These are phyloP conservation scores for Amoebophrya sp. DNA, from an alignment of 169 alveolate genomes.

Conservation along the genomic window DNA sequence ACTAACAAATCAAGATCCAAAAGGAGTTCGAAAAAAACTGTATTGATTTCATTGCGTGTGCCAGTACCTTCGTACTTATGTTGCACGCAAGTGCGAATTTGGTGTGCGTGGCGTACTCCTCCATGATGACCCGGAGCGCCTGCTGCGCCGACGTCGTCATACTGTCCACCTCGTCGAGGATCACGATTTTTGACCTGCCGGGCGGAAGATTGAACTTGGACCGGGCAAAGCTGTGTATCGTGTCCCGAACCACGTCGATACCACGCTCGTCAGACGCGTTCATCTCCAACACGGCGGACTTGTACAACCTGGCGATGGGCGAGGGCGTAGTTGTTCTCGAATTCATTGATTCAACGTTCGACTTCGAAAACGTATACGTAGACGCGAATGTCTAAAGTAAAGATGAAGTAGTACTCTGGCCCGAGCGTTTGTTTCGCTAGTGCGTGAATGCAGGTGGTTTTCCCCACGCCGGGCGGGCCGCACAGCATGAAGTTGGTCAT, in stretches of 20 bases:
- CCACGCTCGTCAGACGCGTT: constrained; percentile 97
- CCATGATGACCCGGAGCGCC: constrained; percentile 75
- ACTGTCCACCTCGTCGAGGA: constrained; percentile 93
- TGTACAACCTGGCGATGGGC: constrained; percentile 23
- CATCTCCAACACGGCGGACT: constrained; percentile 77
- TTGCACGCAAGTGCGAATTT: constrained; percentile 93
- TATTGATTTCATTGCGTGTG: constrained; percentile 53
- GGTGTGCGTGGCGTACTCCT: constrained; percentile 84
- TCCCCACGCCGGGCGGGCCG: constrained; percentile 98
- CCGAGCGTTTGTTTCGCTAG: neutral
- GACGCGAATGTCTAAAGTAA: too few species aligned
- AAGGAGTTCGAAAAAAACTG: too few species aligned
- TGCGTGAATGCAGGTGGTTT: constrained; percentile 58
- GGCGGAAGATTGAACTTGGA: constrained; percentile 76
- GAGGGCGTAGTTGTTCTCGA: too few species aligned
- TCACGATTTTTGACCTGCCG: constrained; percentile 79
- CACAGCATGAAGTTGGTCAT: constrained; percentile 80
- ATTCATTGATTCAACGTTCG: too few species aligned
- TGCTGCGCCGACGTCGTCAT: constrained; percentile 95
- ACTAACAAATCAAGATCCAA: neutral
- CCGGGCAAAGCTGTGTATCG: constrained; percentile 81
- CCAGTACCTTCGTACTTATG: constrained; percentile 86
- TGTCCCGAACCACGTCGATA: constrained; percentile 88
- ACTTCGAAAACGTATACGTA: too few species aligned
- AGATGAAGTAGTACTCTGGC: neutral